A percentile compares a stretch with the other conserved stretches of the same genome.
Evolutionary conservation across 2,329 filamentous ascomycete genomes (phyloP).

Genomic region (Berkeleyomyces rouxiae): DNA sequence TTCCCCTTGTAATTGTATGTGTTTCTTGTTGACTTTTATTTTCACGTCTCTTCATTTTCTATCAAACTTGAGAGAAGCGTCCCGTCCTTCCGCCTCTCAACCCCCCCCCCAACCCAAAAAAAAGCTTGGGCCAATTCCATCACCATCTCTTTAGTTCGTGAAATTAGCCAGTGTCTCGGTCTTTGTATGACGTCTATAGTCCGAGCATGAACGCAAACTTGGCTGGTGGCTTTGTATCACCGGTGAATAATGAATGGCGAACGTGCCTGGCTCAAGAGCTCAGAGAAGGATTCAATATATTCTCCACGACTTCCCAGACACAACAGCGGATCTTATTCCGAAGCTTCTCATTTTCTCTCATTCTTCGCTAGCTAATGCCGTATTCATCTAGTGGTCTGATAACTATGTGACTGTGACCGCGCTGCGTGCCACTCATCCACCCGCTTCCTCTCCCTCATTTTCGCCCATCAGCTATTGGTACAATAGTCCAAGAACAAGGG

Average conservation of each 20-base stretch:
- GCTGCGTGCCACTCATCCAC: not conserved
- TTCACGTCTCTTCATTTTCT: not conserved
- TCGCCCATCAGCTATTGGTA: not conserved
- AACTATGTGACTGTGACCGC: not conserved
- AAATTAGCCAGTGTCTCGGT: not conserved
- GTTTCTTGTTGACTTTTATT: not conserved
- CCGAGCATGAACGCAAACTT: not conserved
- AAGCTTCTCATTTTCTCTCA: not conserved
- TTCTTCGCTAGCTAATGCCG: not conserved
- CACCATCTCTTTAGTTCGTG: not conserved
- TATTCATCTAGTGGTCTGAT: not conserved
- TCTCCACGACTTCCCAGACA: not conserved
- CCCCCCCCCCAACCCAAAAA: not conserved
- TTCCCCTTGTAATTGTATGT: not conserved
- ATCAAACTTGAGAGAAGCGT: too few species aligned
- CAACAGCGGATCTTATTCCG: not conserved
- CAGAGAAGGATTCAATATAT: conserved; percentile 1
- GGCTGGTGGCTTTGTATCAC: not conserved
- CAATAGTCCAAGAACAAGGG: too few species aligned
- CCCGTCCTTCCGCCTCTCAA: too few species aligned
- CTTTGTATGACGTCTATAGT: conserved; percentile 1
- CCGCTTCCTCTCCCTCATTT: not conserved
- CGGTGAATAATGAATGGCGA: not conserved
- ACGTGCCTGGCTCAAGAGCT: not conserved
- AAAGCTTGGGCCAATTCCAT: not conserved